Evolutionary conservation across 768 basidiomycete genomes (phyloP).

Genomic region (Clavulina sp.): DNA sequence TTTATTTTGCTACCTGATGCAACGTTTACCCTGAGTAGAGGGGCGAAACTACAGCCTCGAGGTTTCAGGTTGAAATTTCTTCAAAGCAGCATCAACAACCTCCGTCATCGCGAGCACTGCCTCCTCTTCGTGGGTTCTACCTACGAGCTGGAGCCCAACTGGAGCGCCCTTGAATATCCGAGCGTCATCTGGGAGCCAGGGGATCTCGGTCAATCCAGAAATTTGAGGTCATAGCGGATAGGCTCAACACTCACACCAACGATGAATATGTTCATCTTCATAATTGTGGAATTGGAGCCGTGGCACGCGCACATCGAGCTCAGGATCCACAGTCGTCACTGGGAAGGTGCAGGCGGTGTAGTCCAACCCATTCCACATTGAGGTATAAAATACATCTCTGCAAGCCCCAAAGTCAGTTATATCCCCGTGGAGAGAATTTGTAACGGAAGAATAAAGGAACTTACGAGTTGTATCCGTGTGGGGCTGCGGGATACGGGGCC

Average conservation of each 20-base stretch:
- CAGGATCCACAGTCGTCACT: slow-evolving; percentile 39
- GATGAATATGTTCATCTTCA: slow-evolving; percentile 32
- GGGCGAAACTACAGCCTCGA: too few species aligned
- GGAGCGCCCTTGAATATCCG: slow-evolving; percentile 38
- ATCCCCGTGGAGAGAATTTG: too few species aligned
- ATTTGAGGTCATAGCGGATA: too few species aligned
- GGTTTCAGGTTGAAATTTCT: too few species aligned
- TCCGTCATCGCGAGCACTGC: slow-evolving; percentile 53
- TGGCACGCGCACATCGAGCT: slow-evolving; percentile 30
- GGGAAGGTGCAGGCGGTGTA: slow-evolving; percentile 46
- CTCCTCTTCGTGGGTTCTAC: slow-evolving; percentile 57
- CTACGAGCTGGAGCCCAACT: slow-evolving; percentile 48
- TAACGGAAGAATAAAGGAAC: too few species aligned
- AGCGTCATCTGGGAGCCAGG: slow-evolving; percentile 34
- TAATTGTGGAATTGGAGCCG: slow-evolving; percentile 30
- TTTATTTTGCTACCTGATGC: too few species aligned
- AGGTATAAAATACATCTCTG: slow-evolving; percentile 37
- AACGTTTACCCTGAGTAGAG: too few species aligned
- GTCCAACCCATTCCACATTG: slow-evolving; percentile 53
- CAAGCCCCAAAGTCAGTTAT: background rate
- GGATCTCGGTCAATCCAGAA: too few species aligned
- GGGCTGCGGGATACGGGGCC: slow-evolving; percentile 41
- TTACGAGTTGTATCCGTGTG: slow-evolving; percentile 41
- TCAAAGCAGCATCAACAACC: slow-evolving; percentile 40
- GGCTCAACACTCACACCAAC: slow-evolving; percentile 31